Evolutionary conservation across 2,329 filamentous ascomycete species (phyloP).

Genomic region (Ceratocystis variospora): DNA sequence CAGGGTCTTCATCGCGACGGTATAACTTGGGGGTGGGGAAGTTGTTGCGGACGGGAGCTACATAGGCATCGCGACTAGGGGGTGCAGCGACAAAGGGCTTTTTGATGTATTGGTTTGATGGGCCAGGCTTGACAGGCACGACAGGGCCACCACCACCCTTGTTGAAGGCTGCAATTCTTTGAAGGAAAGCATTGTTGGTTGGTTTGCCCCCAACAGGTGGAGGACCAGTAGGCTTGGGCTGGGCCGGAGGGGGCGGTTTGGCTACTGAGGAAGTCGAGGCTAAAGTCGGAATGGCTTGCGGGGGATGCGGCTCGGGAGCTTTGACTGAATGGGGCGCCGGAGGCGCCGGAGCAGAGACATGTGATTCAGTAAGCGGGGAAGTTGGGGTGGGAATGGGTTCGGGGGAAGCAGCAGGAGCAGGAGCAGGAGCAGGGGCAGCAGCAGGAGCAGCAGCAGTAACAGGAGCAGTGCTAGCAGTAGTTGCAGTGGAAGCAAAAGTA

Average conservation of each 20-base stretch:
- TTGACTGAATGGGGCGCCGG: conserved; percentile 24
- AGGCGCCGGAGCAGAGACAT: conserved; percentile 23
- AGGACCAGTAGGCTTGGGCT: conserved; percentile 38
- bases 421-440: conserved; percentile 8
- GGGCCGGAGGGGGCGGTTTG: conserved; percentile 23
- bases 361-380: conserved; percentile 25
- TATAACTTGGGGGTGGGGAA: conserved; percentile 62
- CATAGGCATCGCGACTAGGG: conserved; percentile 79
- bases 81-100: conserved; percentile 95
- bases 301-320: conserved; percentile 23
- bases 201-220: conserved; percentile 65
- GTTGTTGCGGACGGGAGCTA: conserved; percentile 57
- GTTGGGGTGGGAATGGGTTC: conserved; percentile 25
- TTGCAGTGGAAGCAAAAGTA: background rate
- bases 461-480: background rate
- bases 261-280: conserved; percentile 27
- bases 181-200: conserved; percentile 64
- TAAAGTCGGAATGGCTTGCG: conserved; percentile 29
- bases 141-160: conserved; percentile 72
- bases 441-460: background rate
- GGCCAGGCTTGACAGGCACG: conserved; percentile 78
- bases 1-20: conserved; percentile 74
- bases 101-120: conserved; percentile 65
- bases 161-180: conserved; percentile 96
- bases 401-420: conserved; percentile 8